Conservation (phyloP, 2,329 filamentous ascomycete species). For the Verticillium tricorpus region DNA sequence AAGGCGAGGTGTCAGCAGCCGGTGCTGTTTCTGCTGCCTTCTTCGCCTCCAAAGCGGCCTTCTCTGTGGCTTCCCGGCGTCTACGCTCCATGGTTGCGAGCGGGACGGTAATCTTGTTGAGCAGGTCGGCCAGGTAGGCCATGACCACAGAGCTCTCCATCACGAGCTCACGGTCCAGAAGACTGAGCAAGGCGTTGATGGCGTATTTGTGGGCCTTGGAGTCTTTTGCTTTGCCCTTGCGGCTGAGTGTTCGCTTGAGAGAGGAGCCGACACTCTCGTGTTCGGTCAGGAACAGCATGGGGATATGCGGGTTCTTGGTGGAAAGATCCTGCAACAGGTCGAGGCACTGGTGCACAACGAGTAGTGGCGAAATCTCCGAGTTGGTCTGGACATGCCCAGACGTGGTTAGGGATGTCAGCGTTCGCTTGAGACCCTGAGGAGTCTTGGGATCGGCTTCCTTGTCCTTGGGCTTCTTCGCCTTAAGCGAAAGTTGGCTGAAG, state of each 20-base stretch:
- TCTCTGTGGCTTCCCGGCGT: slow-evolving; percentile 63
- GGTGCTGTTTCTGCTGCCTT: slow-evolving; percentile 16
- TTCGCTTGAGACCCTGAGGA: slow-evolving; percentile 73
- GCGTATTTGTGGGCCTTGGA: slow-evolving; percentile 81
- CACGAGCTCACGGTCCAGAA: slow-evolving; percentile 90
- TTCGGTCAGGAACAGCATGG: slow-evolving; percentile 89
- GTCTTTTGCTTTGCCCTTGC: slow-evolving; percentile 78
- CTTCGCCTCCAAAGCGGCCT: slow-evolving; percentile 36
- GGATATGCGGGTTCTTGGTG: slow-evolving; percentile 78
- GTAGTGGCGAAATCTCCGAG: slow-evolving; percentile 85
- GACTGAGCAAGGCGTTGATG: slow-evolving; percentile 80
- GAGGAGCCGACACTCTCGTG: slow-evolving; percentile 73
- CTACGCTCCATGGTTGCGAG: slow-evolving; percentile 78
- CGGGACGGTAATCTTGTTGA: slow-evolving; percentile 85
- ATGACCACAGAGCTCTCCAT: slow-evolving; percentile 97
- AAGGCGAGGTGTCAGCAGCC: slow-evolving; percentile 6
- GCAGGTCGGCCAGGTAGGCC: slow-evolving; percentile 82
- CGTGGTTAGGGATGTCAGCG: slow-evolving; percentile 54
- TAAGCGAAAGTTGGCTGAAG: slow-evolving; percentile 87
- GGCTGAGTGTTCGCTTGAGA: slow-evolving; percentile 70
- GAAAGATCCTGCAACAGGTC: slow-evolving; percentile 80
- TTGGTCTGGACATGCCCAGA: slow-evolving; percentile 51
- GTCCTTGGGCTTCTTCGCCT: slow-evolving; percentile 74
- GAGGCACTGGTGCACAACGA: slow-evolving; percentile 94
- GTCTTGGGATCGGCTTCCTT: slow-evolving; percentile 65